Evolutionary conservation across 108 stramenopile species (phyloP).

Genomic region (Cyclotella baltica): DNA sequence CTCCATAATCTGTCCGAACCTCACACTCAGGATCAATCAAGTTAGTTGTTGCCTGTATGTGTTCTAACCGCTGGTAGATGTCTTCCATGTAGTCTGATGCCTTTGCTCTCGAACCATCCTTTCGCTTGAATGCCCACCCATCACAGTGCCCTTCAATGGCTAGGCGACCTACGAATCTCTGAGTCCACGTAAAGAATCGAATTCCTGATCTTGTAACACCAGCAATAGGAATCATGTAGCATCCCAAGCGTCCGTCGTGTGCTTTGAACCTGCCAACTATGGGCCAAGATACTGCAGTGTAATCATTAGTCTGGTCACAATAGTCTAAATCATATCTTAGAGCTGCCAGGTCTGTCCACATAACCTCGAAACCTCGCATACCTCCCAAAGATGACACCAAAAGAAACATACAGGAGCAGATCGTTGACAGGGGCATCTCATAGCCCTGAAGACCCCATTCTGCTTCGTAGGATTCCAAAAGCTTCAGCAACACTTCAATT

Average conservation of each 20-base stretch:
- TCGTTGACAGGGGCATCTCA: not conserved
- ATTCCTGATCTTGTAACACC: conserved; percentile 8
- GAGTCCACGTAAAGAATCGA: conserved; percentile 15
- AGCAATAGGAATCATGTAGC: conserved; percentile 21
- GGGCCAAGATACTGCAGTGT: conserved; percentile 10
- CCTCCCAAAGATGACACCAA: not conserved
- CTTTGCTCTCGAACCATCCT: not conserved
- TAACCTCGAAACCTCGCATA: too few relatives aligned
- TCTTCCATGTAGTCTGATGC: too few relatives aligned
- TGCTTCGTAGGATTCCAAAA: not conserved
- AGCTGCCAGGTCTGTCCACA: not conserved
- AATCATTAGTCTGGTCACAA: not conserved
- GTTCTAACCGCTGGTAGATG: not conserved
- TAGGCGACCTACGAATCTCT: conserved; percentile 2
- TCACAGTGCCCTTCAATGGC: conserved; percentile 2
- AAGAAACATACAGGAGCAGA: not conserved
- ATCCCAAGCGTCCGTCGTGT: not conserved
- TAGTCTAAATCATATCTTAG: not conserved
- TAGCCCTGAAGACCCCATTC: not conserved
- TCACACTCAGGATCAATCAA: not conserved
- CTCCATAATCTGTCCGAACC: not conserved
- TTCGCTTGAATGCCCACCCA: not conserved
- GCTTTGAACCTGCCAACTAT: conserved; percentile 16
- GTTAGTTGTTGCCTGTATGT: not conserved
- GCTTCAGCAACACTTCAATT: not conserved